Conservation (phyloP, 768 basidiomycete genomes). For the Mycena crocata region DNA sequence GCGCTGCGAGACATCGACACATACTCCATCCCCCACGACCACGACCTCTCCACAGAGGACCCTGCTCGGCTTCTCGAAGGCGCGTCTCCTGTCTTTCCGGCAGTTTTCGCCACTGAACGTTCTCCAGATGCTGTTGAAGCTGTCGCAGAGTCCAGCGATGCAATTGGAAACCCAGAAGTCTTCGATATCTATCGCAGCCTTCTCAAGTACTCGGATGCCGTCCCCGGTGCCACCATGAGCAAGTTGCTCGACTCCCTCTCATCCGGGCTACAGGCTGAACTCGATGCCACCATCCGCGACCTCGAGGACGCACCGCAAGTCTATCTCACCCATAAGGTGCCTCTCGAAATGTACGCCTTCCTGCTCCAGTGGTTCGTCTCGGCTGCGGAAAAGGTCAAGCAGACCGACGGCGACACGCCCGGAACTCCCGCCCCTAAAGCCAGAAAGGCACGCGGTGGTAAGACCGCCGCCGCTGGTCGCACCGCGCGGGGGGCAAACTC, state of each 20-base stretch:
- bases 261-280: conserved; percentile 78
- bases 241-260: conserved; percentile 90
- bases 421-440: conserved; percentile 58
- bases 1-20: conserved; percentile 67
- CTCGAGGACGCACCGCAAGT: conserved; percentile 77
- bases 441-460: conserved; percentile 71
- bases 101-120: conserved; percentile 3
- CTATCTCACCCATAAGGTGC: conserved; percentile 70
- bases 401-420: conserved; percentile 58
- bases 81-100: conserved; percentile 39
- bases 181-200: conserved; percentile 88
- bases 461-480: conserved; percentile 51
- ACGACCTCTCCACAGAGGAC: conserved; percentile 70
- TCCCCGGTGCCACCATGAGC: conserved; percentile 76
- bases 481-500: conserved; percentile 51
- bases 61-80: conserved; percentile 70
- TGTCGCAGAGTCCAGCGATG: conserved; percentile 82
- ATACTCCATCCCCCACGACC: conserved; percentile 78
- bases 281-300: conserved; percentile 79
- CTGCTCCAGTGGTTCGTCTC: conserved; percentile 91
- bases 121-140: conserved; percentile 75
- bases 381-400: conserved; percentile 83
- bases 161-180: conserved; percentile 71
- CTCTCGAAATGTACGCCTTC: conserved; percentile 94
- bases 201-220: conserved; percentile 76